Base-by-base conservation (phyloP, 345 rosid species). In the Adansonia digitata region DNA sequence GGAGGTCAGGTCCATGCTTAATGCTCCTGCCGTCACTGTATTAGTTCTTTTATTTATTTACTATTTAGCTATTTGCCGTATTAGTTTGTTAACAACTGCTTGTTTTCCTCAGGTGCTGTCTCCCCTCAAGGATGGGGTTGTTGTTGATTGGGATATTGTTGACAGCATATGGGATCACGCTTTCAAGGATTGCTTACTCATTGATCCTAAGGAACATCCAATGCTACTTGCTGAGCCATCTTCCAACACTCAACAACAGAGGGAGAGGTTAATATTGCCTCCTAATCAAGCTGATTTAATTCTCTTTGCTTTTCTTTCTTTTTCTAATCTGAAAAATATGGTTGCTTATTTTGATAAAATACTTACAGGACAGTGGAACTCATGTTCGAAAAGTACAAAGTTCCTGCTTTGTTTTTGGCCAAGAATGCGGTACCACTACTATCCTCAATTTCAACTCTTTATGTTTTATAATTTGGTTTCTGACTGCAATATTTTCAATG, bases 101-200 rank as follows among this genome's bases (percentile, higher is more conserved):
- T 77, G 70, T 13, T 46, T 74, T 77, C 24, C 69, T 62, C 78
- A 93, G 99, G 85, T 96, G 15, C n/a, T 90, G 74, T 89, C 97
- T 66, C 97, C 98, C 39, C 79, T 93, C 7, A 93, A 91, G 86
- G 95, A 93, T 83, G 99, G 99, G 69, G 61, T 93, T 40, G 97
- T 96, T 70, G 93, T 84, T 40, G 98, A 93, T 61, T 96, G 99
- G 98, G 99, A 93, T 78, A 85, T 90, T 53, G 97, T 93, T 70
- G 99, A 96, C 79, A 88, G 77, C 73, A 89, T 96, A 79, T 96
- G 99, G 99, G 98, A 96, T 62, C 98, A 96, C 84, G 95, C 99
- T 81, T 88, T 93, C 74, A 86, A 85, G 90, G 90, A 89, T 68
- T 92, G 97, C 80, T 82, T 94, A 24, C 79, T 88, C 78, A 69